Evolutionary conservation across 129 eudicot species (phyloP).

Genomic region (Pittosporum tobira): DNA sequence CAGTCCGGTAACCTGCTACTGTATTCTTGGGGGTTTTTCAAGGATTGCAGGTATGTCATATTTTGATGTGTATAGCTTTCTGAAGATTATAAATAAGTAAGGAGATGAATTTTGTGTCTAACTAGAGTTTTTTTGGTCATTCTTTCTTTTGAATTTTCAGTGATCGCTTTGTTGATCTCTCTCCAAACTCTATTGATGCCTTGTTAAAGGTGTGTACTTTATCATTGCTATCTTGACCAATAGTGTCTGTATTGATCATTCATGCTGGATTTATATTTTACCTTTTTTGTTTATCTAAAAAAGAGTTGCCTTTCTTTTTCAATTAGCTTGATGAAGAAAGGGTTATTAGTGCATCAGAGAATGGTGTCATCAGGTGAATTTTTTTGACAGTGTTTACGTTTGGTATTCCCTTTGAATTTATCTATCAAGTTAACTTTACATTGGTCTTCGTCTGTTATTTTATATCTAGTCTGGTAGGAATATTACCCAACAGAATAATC

Average conservation of each 20-base stretch:
- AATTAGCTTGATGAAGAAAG: slow-evolving; percentile 91
- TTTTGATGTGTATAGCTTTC: neutral
- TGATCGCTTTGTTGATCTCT: slow-evolving; percentile 83
- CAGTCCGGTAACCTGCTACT: slow-evolving; percentile 67
- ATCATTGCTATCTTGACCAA: neutral
- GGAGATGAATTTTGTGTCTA: no score
- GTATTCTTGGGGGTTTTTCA: slow-evolving; percentile 99
- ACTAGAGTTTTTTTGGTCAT: slow-evolving; percentile 7
- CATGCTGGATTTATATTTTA: neutral
- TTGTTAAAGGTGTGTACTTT: slow-evolving; percentile 60
- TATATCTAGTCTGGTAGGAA: slow-evolving; percentile 70
- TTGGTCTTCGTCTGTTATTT: slow-evolving; percentile 12
- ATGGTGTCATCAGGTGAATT: slow-evolving; percentile 78
- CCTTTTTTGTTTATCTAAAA: neutral
- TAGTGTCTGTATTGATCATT: neutral
- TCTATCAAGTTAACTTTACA: slow-evolving; percentile 4
- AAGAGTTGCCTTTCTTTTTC: slow-evolving; percentile 5
- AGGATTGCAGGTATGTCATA: slow-evolving; percentile 84
- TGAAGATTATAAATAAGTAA: neutral
- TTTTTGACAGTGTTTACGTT: neutral
- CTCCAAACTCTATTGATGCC: slow-evolving; percentile 82
- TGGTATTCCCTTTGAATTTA: neutral
- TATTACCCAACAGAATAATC: slow-evolving; percentile 85
- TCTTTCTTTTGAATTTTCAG: slow-evolving; percentile 28
- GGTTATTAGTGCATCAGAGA: slow-evolving; percentile 69